Evolutionary conservation across 768 basidiomycete genomes (phyloP).

Genomic region (Coprinopsis marcescibilis): DNA sequence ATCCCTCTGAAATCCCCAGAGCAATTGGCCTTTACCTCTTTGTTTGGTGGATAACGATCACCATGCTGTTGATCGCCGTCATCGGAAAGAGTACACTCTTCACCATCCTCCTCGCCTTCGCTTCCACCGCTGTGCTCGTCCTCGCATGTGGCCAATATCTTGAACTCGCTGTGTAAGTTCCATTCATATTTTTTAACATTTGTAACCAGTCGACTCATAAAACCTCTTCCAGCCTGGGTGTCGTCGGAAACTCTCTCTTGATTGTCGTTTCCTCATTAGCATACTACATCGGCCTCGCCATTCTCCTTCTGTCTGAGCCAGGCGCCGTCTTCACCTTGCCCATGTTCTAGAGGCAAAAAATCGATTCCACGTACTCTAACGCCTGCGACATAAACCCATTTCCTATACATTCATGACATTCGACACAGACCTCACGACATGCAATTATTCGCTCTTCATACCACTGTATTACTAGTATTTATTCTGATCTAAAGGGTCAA

Average conservation of each 20-base stretch:
- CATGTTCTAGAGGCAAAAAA: too few relatives aligned
- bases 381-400: too few relatives aligned
- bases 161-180: slow-evolving; percentile 1
- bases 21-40: slow-evolving; percentile 10
- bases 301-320: slow-evolving; percentile 8
- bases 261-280: slow-evolving; percentile 3
- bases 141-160: slow-evolving; percentile 5
- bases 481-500: too few relatives aligned
- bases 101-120: slow-evolving; percentile 4
- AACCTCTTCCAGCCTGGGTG: slow-evolving; percentile 3
- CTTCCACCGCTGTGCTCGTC: slow-evolving; percentile 4
- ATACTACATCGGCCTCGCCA: slow-evolving; percentile 9
- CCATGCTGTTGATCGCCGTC: slow-evolving; percentile 8
- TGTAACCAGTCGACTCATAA: too few relatives aligned
- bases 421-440: too few relatives aligned
- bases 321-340: slow-evolving; percentile 5
- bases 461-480: too few relatives aligned
- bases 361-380: too few relatives aligned
- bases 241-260: slow-evolving; percentile 6
- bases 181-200: neutral
- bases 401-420: too few relatives aligned
- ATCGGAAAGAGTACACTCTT: slow-evolving; percentile 11
- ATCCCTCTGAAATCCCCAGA: slow-evolving; percentile 4
- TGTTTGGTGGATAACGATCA: slow-evolving; percentile 8
- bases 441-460: too few relatives aligned